Base-by-base conservation (phyloP, 169 alveolate genomes). In the Condylostoma magnum region DNA sequence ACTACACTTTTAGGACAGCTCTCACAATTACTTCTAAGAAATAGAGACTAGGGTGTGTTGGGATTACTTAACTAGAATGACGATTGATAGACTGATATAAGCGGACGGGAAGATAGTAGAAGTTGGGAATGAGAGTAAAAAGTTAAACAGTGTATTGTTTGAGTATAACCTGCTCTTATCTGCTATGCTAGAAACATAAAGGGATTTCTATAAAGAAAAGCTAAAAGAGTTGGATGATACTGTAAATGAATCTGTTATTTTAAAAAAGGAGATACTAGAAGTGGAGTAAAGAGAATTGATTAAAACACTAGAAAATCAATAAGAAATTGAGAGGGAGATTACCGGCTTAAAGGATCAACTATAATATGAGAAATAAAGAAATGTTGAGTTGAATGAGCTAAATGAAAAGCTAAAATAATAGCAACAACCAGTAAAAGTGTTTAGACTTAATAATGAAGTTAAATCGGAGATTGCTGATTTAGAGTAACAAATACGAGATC, bases 21-120 rank as follows among this genome's bases (percentile, higher is more conserved):
- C 77, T 33, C 94, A 87, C 72, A 60, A 83, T 20, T 83, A 66
- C 76, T 74, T 87, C 10, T 60, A 83, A 55, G 91, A 83, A 43
- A 63, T 81, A 37, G 78, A 79, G 46, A 68, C 90, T 4, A 72
- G 68, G 44, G 77, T 87, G 53, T 83, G 83, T 27, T 87, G 94
- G 90, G 83, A 80, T 65, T 83, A 87, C 52, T 55, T 74, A 44
- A 73, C 73, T 6, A 88, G 81, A 55, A 79, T 80, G 48, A 76
- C 81, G 55, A 87, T 87, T 27, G 88, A 82, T 83, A 72, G 94
- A 46, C 38, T 87, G 0, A 71, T 87, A 2, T 74, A 60, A 36
- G 71, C 60, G 27, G 71, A 58, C 43, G 78, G 55, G 27, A 51
- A 68, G 33, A n/a, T 55, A 38, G 50, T 82, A 56, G 66, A 76